Evolutionary conservation across 2,329 filamentous ascomycete genomes (phyloP).

Genomic region (Niveomyces coronatus): DNA sequence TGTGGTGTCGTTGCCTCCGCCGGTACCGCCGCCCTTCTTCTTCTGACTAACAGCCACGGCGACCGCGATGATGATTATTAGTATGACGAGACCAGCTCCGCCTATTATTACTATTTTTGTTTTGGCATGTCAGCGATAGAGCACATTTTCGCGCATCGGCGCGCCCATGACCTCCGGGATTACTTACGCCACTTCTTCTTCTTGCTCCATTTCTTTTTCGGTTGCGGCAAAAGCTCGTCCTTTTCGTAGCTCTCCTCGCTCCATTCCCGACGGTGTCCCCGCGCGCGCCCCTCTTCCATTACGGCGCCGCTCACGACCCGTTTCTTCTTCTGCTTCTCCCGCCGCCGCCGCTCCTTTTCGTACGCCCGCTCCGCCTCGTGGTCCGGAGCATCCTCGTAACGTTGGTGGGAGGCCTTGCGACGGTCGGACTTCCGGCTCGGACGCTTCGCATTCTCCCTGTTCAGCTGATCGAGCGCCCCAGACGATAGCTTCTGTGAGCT

Average conservation of each 20-base stretch:
- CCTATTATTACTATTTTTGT: slow-evolving; percentile 42
- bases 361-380: slow-evolving; percentile 10
- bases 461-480: slow-evolving; percentile 55
- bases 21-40: slow-evolving; percentile 23
- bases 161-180: neutral
- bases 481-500: slow-evolving; percentile 27
- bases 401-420: slow-evolving; percentile 15
- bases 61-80: slow-evolving; percentile 54
- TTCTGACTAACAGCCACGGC: slow-evolving; percentile 59
- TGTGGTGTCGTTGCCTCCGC: slow-evolving; percentile 15
- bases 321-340: slow-evolving; percentile 35
- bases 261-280: slow-evolving; percentile 29
- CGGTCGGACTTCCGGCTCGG: slow-evolving; percentile 38
- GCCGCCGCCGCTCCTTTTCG: slow-evolving; percentile 24
- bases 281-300: slow-evolving; percentile 50
- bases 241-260: slow-evolving; percentile 37
- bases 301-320: slow-evolving; percentile 61
- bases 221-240: slow-evolving; percentile 35
- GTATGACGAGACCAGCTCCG: slow-evolving; percentile 40
- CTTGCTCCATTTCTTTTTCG: slow-evolving; percentile 36
- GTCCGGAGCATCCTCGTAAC: slow-evolving; percentile 8
- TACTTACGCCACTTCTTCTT: slow-evolving; percentile 56
- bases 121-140: too few species aligned
- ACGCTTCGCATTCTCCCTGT: slow-evolving; percentile 42
- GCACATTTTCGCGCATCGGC: slow-evolving; percentile 12